Conservation (phyloP, 2,329 filamentous ascomycete species). For the Ceratocystis eucalypticola region DNA sequence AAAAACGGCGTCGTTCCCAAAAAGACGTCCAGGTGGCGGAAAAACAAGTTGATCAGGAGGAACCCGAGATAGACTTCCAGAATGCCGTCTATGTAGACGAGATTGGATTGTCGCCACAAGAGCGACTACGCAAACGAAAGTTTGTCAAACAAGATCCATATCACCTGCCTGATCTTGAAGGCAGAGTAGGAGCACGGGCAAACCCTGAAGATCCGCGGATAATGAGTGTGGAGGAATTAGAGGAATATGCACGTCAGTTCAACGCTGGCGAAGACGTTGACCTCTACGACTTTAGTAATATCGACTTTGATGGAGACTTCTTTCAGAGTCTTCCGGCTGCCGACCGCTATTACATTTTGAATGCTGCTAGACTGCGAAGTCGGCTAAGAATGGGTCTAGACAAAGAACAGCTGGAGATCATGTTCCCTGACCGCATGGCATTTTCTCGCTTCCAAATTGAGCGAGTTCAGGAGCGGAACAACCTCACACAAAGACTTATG, state of each 20-base stretch:
- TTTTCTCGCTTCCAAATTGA: conserved; percentile 97
- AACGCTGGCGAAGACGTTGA: conserved; percentile 83
- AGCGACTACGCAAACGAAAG: conserved; percentile 57
- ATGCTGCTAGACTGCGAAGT: conserved; percentile 78
- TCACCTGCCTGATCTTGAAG: conserved; percentile 76
- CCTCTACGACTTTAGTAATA: conserved; percentile 93
- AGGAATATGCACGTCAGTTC: conserved; percentile 88
- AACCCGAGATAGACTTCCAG: conserved; percentile 47
- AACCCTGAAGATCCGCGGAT: conserved; percentile 84
- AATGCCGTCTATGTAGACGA: conserved; percentile 86
- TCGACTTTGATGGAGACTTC: conserved; percentile 92
- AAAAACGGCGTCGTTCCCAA: conserved; percentile 22
- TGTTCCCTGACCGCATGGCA: conserved; percentile 96
- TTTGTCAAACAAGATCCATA: conserved; percentile 93
- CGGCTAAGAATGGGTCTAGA: conserved; percentile 88
- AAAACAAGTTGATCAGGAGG: conserved; percentile 30
- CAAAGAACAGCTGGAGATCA: conserved; percentile 86
- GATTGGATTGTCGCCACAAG: conserved; percentile 61
- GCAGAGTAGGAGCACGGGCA: conserved; percentile 71
- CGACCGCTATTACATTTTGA: conserved; percentile 94
- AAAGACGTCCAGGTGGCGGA: conserved; percentile 32
- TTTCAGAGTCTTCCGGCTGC: conserved; percentile 80
- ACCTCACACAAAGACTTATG: conserved; percentile 90
- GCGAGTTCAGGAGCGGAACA: conserved; percentile 79
- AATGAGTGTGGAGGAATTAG: conserved; percentile 88